Percentiles rank a stretch among this genome's conserved stretches.
These are phyloP conservation scores for Fusarium chaquense DNA, from an alignment of 2,329 filamentous ascomycete genomes.

Conservation along the genomic window DNA sequence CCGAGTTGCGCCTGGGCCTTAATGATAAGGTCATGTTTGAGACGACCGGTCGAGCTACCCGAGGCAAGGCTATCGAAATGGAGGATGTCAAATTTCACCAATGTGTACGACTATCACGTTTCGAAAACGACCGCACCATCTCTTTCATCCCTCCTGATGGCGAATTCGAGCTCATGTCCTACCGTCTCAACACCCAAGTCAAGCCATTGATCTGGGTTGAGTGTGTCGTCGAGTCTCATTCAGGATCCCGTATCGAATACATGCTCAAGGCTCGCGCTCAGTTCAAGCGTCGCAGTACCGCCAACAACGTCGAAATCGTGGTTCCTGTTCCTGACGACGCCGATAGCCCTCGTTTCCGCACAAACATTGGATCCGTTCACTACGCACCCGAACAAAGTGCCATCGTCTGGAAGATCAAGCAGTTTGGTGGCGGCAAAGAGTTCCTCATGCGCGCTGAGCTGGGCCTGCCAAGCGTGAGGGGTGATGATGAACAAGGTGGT, in stretches of 20 bases:
- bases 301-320: constrained; percentile 98
- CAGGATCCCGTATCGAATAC: constrained; percentile 95
- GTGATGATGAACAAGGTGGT: constrained; percentile 93
- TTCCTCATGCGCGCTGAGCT: constrained; percentile 98
- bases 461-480: constrained; percentile 91
- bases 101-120: constrained; percentile 92
- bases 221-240: constrained; percentile 96
- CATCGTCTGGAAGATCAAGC: constrained; percentile 99
- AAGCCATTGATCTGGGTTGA: constrained; percentile 99
- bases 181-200: constrained; percentile 97
- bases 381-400: constrained; percentile 97
- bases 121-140: constrained; percentile 98
- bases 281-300: constrained; percentile 97
- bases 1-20: constrained; percentile 89
- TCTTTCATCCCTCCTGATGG: constrained; percentile 98
- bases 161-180: constrained; percentile 99
- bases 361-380: constrained; percentile 96
- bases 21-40: constrained; percentile 99
- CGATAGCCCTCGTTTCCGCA: constrained; percentile 94
- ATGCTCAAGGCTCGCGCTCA: constrained; percentile 99
- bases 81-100: constrained; percentile 99
- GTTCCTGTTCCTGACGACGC: constrained; percentile 98
- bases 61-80: constrained; percentile 99
- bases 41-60: constrained; percentile 90
- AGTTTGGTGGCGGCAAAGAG: constrained; percentile 98